Conservation (phyloP, 306 rosid species). For the Mimosa pudica region DNA sequence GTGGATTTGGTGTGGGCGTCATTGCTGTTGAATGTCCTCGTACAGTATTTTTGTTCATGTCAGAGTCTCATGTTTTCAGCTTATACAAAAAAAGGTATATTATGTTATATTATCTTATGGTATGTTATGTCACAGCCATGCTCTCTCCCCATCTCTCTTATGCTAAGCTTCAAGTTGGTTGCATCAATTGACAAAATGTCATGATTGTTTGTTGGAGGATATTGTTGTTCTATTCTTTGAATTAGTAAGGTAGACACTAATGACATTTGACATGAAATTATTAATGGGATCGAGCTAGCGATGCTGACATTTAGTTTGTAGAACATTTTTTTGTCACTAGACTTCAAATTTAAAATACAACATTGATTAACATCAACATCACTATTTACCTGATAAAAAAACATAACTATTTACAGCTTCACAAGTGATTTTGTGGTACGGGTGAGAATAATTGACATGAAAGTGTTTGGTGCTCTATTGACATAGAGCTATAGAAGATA, state of each 20-base stretch:
- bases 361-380: neutral
- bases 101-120: conserved; percentile 41
- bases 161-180: neutral
- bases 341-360: neutral
- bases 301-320: no score
- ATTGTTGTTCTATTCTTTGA: no score
- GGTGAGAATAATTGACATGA: neutral
- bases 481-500: neutral
- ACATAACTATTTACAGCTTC: neutral
- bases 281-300: no score
- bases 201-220: neutral
- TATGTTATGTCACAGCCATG: conserved; percentile 33
- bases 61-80: conserved; percentile 69
- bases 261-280: no score
- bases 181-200: neutral
- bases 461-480: neutral
- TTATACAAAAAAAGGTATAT: conserved; percentile 50
- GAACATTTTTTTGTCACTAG: no score
- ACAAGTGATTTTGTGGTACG: neutral
- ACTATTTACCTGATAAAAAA: no score
- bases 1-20: conserved; percentile 72
- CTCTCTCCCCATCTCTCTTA: neutral
- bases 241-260: no score
- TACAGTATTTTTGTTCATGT: conserved; percentile 59
- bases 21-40: conserved; percentile 54